Conservation (phyloP, 164 flowering plant genomes). For the Umbellularia californica region DNA sequence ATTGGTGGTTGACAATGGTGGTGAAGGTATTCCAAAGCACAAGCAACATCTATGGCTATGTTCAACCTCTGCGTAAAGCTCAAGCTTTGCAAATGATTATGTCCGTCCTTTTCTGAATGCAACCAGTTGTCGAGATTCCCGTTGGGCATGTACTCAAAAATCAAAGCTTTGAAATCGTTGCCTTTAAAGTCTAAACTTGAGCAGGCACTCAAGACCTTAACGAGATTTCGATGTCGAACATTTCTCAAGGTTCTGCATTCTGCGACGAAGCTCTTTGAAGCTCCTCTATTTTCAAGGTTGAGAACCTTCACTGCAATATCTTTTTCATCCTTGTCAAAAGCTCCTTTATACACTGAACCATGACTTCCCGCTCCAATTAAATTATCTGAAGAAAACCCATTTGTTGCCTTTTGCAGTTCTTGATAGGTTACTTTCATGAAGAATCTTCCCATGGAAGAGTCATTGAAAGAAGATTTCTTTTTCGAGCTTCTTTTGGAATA, state of each 20-base stretch:
- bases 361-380: conserved; percentile 34
- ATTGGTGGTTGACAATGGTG: conserved; percentile 12
- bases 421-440: conserved; percentile 12
- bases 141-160: conserved; percentile 25
- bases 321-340: not conserved
- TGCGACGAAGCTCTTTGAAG: conserved; percentile 21
- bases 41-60: conserved; percentile 29
- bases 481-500: not conserved
- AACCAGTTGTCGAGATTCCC: conserved; percentile 18
- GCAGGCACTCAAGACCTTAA: conserved; percentile 26
- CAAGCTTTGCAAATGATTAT: not conserved
- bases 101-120: conserved; percentile 1
- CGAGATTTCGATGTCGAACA: conserved; percentile 31
- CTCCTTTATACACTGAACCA: conserved; percentile 36
- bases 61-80: not conserved
- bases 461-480: not conserved
- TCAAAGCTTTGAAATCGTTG: conserved; percentile 28
- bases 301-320: conserved; percentile 35
- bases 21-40: conserved; percentile 32
- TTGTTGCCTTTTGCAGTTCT: conserved; percentile 17
- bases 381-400: conserved; percentile 21
- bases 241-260: conserved; percentile 32
- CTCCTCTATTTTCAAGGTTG: conserved; percentile 23
- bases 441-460: not conserved
- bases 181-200: conserved; percentile 27